These are phyloP conservation scores for Ilyonectria mors-panacis DNA, from an alignment of 2,329 filamentous ascomycete genomes.

Conservation along the genomic window DNA sequence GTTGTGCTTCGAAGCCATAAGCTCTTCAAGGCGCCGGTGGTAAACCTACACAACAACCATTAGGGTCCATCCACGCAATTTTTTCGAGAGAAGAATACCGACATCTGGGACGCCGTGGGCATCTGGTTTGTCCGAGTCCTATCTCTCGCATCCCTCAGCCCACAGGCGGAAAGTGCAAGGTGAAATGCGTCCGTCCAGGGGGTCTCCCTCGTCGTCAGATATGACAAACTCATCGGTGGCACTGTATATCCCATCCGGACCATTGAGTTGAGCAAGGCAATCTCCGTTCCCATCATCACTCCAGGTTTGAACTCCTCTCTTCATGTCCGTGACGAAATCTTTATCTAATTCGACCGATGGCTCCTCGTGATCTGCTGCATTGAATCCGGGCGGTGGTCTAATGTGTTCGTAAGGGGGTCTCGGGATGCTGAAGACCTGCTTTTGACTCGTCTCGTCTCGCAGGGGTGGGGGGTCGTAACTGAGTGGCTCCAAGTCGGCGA, in stretches of 20 bases:
- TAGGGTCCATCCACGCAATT: background rate
- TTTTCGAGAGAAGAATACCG: background rate
- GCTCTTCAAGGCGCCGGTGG: slow-evolving; percentile 13
- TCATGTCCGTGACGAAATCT: background rate
- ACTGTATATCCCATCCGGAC: background rate
- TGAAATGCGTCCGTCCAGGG: slow-evolving; percentile 54
- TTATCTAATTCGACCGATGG: background rate
- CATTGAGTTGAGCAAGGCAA: background rate
- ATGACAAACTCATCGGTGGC: slow-evolving; percentile 44
- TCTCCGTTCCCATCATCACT: background rate
- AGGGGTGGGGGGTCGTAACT: slow-evolving; percentile 25
- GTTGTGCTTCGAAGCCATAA: background rate
- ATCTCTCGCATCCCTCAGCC: slow-evolving; percentile 54
- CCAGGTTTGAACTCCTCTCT: background rate
- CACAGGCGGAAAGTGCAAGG: slow-evolving; percentile 59
- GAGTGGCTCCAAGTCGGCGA: slow-evolving; percentile 19
- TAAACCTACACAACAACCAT: slow-evolving; percentile 3
- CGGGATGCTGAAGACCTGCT: slow-evolving; percentile 23
- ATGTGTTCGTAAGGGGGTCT: slow-evolving; percentile 32
- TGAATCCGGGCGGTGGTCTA: background rate
- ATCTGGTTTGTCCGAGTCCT: slow-evolving; percentile 39
- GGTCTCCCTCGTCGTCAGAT: slow-evolving; percentile 59
- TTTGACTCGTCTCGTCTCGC: background rate
- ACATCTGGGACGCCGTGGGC: slow-evolving; percentile 26
- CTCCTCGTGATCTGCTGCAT: slow-evolving; percentile 5